These are phyloP conservation scores for Heliosperma pusillum DNA, from an alignment of 148 eudicot species.

Conservation along the genomic window DNA sequence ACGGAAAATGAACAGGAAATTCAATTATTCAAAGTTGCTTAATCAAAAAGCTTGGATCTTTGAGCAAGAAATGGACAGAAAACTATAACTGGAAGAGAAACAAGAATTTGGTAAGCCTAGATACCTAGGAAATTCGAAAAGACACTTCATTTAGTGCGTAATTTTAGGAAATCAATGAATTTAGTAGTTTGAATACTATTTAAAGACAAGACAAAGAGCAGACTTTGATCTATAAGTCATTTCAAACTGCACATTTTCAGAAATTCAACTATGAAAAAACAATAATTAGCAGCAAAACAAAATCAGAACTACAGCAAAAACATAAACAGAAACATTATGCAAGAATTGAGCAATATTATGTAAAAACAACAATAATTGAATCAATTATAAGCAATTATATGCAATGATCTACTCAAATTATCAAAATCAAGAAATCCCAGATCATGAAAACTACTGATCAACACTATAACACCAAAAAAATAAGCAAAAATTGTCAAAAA, in stretches of 20 bases:
- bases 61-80: not conserved
- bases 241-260: slow-evolving; percentile 23
- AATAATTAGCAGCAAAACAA: not conserved
- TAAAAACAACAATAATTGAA: slow-evolving; percentile 14
- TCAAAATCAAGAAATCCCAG: slow-evolving; percentile 29
- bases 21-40: not conserved
- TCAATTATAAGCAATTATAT: not conserved
- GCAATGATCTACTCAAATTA: slow-evolving; percentile 18
- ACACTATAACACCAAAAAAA: slow-evolving; percentile 7
- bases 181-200: slow-evolving; percentile 16
- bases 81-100: slow-evolving; percentile 1
- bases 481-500: not conserved
- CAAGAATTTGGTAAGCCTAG: not conserved
- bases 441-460: slow-evolving; percentile 31
- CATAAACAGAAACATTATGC: slow-evolving; percentile 9
- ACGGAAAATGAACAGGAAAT: not conserved
- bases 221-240: slow-evolving; percentile 20
- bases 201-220: slow-evolving; percentile 21
- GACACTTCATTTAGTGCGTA: not conserved
- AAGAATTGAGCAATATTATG: not conserved
- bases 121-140: not conserved
- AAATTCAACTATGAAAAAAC: not conserved
- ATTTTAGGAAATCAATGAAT: not conserved
- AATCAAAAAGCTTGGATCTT: slow-evolving; percentile 9
- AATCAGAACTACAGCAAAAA: slow-evolving; percentile 10